phyloP scores from a whole-genome alignment of 2,329 filamentous ascomycete species.

The Triangularia setosa region DNA sequence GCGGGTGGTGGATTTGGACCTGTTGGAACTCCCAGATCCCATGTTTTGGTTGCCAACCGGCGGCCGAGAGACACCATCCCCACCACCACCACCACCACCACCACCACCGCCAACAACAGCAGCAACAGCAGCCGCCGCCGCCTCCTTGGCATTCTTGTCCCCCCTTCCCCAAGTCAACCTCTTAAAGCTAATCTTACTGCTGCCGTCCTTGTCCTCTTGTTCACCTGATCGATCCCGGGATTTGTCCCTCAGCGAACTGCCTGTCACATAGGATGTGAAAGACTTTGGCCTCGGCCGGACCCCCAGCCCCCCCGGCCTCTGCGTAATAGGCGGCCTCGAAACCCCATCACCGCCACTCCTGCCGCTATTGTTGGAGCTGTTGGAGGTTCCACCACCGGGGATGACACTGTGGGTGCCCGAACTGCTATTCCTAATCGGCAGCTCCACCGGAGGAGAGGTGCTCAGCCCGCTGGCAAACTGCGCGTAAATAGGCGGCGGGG shows the following conservation, averaged over 20 bases:
- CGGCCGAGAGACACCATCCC: not conserved
- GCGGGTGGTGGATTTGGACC: not conserved
- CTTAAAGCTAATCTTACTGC: conserved; percentile 19
- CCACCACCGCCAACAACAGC: no score
- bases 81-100: conserved; percentile 27
- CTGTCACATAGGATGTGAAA: conserved; percentile 39
- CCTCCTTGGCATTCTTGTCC: conserved; percentile 31
- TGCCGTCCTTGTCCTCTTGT: not conserved
- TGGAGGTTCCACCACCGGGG: not conserved
- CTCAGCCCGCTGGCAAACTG: conserved; percentile 55
- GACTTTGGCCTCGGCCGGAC: conserved; percentile 49
- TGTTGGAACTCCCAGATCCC: not conserved
- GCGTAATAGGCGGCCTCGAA: not conserved
- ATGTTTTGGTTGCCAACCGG: not conserved
- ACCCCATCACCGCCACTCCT: not conserved
- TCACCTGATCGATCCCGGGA: conserved; percentile 5
- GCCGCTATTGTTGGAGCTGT: conserved; percentile 10
- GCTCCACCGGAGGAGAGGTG: conserved; percentile 7
- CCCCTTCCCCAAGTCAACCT: conserved; percentile 27
- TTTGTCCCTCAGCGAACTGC: conserved; percentile 11
- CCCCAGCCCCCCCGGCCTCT: conserved; percentile 23
- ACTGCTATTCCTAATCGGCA: conserved; percentile 21
- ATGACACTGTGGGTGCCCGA: not conserved
- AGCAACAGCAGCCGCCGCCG: conserved; percentile 34
- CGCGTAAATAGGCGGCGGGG: conserved; percentile 72